These are phyloP conservation scores for Phytophthora hibernalis DNA, from an alignment of 352 stramenopile genomes.

Conservation along the genomic window DNA sequence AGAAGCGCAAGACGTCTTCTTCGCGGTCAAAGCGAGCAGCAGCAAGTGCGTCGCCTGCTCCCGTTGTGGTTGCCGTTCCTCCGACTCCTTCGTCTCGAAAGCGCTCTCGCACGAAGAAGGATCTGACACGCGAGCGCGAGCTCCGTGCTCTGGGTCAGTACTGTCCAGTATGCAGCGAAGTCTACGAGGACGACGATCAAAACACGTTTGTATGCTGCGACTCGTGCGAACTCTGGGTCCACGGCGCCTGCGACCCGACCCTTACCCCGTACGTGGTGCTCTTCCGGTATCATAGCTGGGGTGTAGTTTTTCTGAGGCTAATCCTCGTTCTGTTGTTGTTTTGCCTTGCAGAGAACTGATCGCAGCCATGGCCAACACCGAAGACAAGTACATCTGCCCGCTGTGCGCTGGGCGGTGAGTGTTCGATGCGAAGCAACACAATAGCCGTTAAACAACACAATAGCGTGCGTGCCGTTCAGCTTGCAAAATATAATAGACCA, in stretches of 20 bases:
- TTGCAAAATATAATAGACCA: slow-evolving; percentile 31
- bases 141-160: slow-evolving; percentile 84
- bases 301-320: not conserved
- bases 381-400: slow-evolving; percentile 89
- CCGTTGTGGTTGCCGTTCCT: slow-evolving; percentile 26
- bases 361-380: slow-evolving; percentile 66
- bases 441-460: not conserved
- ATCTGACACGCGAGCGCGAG: slow-evolving; percentile 75
- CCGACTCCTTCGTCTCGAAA: slow-evolving; percentile 42
- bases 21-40: slow-evolving; percentile 27
- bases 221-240: slow-evolving; percentile 90
- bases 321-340: slow-evolving; percentile 20
- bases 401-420: slow-evolving; percentile 71
- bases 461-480: not conserved
- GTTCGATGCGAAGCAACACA: slow-evolving; percentile 1
- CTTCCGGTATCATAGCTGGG: not conserved
- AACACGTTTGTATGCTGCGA: slow-evolving; percentile 90
- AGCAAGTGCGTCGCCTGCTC: slow-evolving; percentile 17
- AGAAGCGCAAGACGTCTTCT: slow-evolving; percentile 41
- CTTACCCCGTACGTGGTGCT: slow-evolving; percentile 64
- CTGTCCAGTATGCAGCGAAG: slow-evolving; percentile 86
- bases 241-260: slow-evolving; percentile 72
- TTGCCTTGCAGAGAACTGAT: slow-evolving; percentile 48
- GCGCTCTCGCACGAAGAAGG: slow-evolving; percentile 66
- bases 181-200: slow-evolving; percentile 88